Percentiles rank a stretch among this genome's conserved stretches.
These are phyloP conservation scores for Bipolaris cookei DNA, from an alignment of 2,329 filamentous ascomycete species.

Conservation along the genomic window DNA sequence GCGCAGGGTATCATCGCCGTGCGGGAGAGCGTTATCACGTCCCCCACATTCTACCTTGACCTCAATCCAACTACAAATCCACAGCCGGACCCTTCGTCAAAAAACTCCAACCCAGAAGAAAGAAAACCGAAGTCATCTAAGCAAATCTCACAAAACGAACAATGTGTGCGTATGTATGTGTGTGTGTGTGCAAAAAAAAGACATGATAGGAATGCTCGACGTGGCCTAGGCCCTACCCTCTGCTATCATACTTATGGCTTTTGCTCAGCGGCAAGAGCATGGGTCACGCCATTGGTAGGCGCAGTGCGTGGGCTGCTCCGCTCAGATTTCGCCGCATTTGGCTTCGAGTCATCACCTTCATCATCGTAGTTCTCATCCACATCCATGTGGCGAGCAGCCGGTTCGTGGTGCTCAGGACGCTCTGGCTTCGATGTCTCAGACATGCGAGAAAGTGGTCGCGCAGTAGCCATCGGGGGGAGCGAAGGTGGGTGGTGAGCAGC, in stretches of 20 bases:
- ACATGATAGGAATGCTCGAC: background rate
- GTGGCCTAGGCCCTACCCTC: background rate
- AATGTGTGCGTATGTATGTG: background rate
- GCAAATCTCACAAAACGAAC: background rate
- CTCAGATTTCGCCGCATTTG: constrained; percentile 52
- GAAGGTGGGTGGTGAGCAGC: constrained; percentile 82
- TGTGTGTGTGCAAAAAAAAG: background rate
- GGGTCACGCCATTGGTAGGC: constrained; percentile 43
- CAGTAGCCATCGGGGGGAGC: constrained; percentile 58
- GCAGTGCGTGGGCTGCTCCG: constrained; percentile 53
- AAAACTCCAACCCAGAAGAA: constrained; percentile 1
- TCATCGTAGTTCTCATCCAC: constrained; percentile 98
- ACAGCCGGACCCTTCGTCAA: background rate
- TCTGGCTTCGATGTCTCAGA: constrained; percentile 51
- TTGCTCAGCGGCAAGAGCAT: constrained; percentile 46
- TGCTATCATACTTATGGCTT: constrained; percentile 31
- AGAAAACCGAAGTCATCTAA: constrained; percentile 3
- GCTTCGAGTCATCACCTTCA: constrained; percentile 82
- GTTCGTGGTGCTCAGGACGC: constrained; percentile 66
- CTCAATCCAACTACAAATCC: constrained; percentile 9
- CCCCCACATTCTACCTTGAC: constrained; percentile 8
- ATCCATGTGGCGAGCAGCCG: constrained; percentile 92
- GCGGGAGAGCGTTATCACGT: constrained; percentile 14
- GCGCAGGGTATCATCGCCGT: constrained; percentile 20
- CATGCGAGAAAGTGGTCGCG: constrained; percentile 61